Evolutionary conservation across 176 grass and related monocot genomes (phyloP).

Genomic region (Neostapfia colusana): DNA sequence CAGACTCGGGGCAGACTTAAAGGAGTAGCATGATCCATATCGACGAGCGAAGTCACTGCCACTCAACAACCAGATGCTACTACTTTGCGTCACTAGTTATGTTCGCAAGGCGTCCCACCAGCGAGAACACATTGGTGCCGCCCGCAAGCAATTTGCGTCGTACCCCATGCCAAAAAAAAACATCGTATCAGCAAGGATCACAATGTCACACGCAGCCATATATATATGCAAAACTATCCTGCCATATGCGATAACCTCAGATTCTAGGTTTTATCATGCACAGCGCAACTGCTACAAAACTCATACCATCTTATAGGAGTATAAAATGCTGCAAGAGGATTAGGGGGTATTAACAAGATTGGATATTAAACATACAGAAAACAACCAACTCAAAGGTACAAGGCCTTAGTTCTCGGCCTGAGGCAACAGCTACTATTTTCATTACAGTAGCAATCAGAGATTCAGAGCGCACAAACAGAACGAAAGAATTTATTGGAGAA

Average conservation of each 20-base stretch:
- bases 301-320: not conserved
- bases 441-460: slow-evolving; percentile 26
- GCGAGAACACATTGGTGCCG: too few relatives aligned
- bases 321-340: not conserved
- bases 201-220: not conserved
- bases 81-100: too few relatives aligned
- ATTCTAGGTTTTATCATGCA: not conserved
- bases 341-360: slow-evolving; percentile 8
- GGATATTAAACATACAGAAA: slow-evolving; percentile 14
- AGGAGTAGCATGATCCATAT: too few relatives aligned
- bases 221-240: not conserved
- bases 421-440: slow-evolving; percentile 1
- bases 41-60: too few relatives aligned
- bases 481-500: slow-evolving; percentile 38
- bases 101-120: too few relatives aligned
- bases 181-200: not conserved
- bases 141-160: too few relatives aligned
- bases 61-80: too few relatives aligned
- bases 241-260: not conserved
- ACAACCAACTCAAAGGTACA: not conserved
- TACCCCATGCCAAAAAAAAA: too few relatives aligned
- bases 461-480: slow-evolving; percentile 8
- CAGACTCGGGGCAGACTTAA: too few relatives aligned
- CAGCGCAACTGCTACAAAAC: not conserved
- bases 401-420: not conserved